Conservation (phyloP, 2,329 filamentous ascomycete species). For the Aspergillus pseudonomiae region DNA sequence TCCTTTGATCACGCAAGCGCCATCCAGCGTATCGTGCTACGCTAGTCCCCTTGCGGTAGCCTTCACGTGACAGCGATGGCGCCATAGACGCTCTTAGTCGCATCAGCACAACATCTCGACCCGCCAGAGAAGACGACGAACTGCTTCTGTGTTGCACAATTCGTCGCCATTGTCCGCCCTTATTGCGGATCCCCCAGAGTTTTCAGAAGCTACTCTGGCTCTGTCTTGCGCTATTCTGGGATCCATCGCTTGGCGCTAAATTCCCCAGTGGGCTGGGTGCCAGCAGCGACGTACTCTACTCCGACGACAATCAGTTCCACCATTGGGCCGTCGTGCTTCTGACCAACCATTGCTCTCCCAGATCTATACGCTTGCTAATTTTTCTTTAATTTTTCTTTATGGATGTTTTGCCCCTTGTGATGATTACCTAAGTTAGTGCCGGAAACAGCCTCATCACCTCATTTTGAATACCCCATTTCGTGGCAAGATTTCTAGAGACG, state of each 20-base stretch:
- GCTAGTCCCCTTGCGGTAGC: slow-evolving; percentile 1
- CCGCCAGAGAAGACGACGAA: background rate
- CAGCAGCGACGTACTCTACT: background rate
- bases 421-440: background rate
- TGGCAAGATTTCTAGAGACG: background rate
- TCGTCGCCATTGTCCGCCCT: slow-evolving; percentile 15
- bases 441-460: background rate
- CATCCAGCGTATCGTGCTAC: slow-evolving; percentile 17
- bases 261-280: background rate
- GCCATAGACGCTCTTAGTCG: slow-evolving; percentile 19
- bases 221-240: background rate
- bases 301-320: background rate
- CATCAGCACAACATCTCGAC: slow-evolving; percentile 12
- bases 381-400: background rate
- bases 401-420: background rate
- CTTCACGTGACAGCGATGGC: slow-evolving; percentile 26
- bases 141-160: slow-evolving; percentile 13
- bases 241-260: background rate
- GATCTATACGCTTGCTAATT: background rate
- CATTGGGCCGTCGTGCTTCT: background rate
- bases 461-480: background rate
- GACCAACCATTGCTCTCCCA: background rate
- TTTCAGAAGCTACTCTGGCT: background rate
- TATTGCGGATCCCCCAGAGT: slow-evolving; percentile 20
- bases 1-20: slow-evolving; percentile 24